These are phyloP conservation scores for Acacia pycnantha DNA, from an alignment of 331 rosid genomes.

Conservation along the genomic window DNA sequence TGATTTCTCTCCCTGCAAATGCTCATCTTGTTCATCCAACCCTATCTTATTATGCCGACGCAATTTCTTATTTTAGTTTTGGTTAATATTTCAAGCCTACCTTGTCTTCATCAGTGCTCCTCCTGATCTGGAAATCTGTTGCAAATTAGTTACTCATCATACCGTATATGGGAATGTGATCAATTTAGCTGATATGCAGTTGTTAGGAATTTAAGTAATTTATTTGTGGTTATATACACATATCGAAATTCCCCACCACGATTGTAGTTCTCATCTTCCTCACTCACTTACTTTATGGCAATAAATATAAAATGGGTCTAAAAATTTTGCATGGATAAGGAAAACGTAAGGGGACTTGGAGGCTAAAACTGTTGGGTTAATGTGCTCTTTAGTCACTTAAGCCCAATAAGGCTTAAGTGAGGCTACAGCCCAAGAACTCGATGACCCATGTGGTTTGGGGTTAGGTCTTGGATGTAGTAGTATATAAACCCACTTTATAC, in stretches of 20 bases:
- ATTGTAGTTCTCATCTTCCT: slow-evolving; percentile 3
- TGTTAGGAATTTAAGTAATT: neutral
- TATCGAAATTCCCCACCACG: neutral
- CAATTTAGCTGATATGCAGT: slow-evolving; percentile 30
- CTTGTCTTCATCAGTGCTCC: slow-evolving; percentile 4
- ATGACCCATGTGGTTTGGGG: no score
- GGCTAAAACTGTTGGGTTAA: no score
- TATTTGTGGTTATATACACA: neutral
- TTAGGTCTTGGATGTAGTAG: no score
- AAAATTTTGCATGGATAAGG: neutral
- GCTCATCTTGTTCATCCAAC: slow-evolving; percentile 6
- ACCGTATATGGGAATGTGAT: neutral
- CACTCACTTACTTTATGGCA: neutral
- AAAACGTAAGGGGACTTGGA: slow-evolving; percentile 1
- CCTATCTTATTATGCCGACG: neutral
- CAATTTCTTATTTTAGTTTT: slow-evolving; percentile 1
- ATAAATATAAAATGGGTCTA: neutral
- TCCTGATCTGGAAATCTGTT: slow-evolving; percentile 53
- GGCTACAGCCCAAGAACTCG: no score
- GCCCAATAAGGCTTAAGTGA: no score
- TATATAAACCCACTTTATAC: no score
- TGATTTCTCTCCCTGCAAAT: neutral
- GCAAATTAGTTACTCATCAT: neutral
- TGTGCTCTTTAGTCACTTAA: no score
- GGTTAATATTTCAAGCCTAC: slow-evolving; percentile 20